Evolutionary conservation across 2,329 filamentous ascomycete species (phyloP), one percentile per base, ranked within the genome.

Genomic region (Pseudogymnoascus sp.): DNA sequence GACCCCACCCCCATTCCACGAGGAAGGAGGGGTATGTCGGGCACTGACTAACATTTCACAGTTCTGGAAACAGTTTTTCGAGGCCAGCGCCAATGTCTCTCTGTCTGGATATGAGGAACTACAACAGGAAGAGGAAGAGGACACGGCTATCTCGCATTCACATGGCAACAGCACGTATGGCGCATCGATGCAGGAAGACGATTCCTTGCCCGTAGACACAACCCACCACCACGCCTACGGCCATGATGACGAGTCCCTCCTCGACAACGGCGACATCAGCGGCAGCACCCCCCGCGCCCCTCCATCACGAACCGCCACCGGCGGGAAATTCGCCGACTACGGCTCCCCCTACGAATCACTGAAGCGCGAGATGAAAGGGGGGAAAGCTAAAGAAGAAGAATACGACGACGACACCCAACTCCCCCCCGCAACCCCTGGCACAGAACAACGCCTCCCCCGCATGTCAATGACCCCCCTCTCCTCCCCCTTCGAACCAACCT

Each of bases 21-120:
- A n/a, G 16, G 60, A 16, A 10, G 37, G 37, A 25, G 21, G 10
- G 37, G 37, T 23, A 62, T 64, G 13, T 43, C 4, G 19, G 10
- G 6, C 41, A 62, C 11, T 16, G 6, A 19, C 10, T 48, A 19
- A 62, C 41, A 4, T 23, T 21, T 23, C 63, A 11, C 72, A 96
- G 90, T 99, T 99, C 78, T 99, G 95, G 95, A 99, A 99, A 78
- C 93, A 98, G 80, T 99, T 99, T 80, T 99, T 99, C 77, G 95
- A 99, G 78, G 92, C 95, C 37, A 96, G 93, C 60, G 95, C 95
- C 74, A 98, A 99, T 72, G 93, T 99, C 25, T 96, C 93, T 10
- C 84, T 99, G 10, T 96, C 92, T 0, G 92, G 93, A 28, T 97
- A 99, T 76, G 93, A 96, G 74, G 93, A 96, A 73, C 82, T 87